phyloP scores from a whole-genome alignment of 78 protist genomes.

The Dictyostelium discoideum region DNA sequence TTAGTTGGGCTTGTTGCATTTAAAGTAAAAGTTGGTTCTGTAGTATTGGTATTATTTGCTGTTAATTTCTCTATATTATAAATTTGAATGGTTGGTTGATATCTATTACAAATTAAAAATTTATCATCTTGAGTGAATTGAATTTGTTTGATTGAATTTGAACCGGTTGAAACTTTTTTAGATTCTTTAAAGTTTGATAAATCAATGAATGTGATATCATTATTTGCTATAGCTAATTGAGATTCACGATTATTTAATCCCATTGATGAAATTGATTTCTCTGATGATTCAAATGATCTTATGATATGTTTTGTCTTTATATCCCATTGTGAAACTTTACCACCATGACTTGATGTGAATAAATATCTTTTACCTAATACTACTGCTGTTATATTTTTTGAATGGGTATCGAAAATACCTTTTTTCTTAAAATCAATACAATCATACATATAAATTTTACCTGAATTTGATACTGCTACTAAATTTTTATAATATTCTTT shows the following conservation, averaged over 20 bases:
- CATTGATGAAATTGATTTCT: neutral
- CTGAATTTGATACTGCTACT: constrained; percentile 11
- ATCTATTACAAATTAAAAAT: neutral
- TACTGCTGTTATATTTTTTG: neutral
- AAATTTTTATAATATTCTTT: neutral
- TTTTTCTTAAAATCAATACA: neutral
- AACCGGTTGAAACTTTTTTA: neutral
- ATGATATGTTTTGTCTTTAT: neutral
- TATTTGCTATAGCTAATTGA: neutral
- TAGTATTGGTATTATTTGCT: neutral
- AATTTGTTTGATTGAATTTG: neutral
- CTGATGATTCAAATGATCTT: neutral
- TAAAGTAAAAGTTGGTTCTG: neutral
- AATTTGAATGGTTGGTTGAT: neutral
- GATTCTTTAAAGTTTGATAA: neutral
- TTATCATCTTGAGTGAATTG: neutral
- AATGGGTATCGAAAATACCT: neutral
- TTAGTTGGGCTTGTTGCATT: neutral
- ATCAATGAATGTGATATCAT: neutral
- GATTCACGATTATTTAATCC: neutral
- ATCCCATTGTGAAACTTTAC: constrained; percentile 26
- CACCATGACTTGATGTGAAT: neutral
- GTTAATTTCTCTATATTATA: neutral
- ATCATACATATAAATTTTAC: neutral
- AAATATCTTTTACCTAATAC: constrained; percentile 7